These are phyloP conservation scores for Lactarius tabidus DNA, from an alignment of 768 basidiomycete genomes.

Conservation along the genomic window DNA sequence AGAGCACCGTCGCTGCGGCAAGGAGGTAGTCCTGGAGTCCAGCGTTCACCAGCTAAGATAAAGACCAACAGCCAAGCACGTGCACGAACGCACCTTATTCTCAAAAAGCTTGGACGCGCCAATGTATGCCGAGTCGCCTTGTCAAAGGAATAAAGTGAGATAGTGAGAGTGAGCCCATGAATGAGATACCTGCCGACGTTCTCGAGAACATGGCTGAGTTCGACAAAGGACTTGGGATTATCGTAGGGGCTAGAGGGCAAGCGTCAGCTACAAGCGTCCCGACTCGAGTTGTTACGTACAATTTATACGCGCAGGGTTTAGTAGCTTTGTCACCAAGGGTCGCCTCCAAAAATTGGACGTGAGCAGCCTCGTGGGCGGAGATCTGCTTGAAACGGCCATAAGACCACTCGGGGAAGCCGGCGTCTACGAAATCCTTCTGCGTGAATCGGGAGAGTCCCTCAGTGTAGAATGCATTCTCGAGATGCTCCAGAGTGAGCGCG, in stretches of 20 bases:
- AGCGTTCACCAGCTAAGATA: background rate
- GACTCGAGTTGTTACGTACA: conserved; percentile 24
- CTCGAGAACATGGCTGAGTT: conserved; percentile 50
- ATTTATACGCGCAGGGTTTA: conserved; percentile 40
- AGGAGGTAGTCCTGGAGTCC: conserved; percentile 40
- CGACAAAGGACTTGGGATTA: conserved; percentile 46
- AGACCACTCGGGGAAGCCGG: conserved; percentile 37
- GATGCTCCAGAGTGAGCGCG: conserved; percentile 37
- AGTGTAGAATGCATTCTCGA: conserved; percentile 36
- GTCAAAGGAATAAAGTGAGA: background rate
- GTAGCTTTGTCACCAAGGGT: conserved; percentile 37
- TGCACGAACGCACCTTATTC: conserved; percentile 38
- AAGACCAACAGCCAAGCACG: conserved; percentile 28
- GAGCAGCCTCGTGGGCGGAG: conserved; percentile 40
- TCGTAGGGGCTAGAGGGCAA: conserved; percentile 38
- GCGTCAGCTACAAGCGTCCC: background rate
- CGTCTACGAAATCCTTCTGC: conserved; percentile 36
- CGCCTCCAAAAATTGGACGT: conserved; percentile 37
- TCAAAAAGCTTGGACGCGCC: conserved; percentile 49
- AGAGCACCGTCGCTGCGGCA: conserved; percentile 52
- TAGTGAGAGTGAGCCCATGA: background rate
- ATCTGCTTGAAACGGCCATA: conserved; percentile 37
- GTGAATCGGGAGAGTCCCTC: conserved; percentile 37
- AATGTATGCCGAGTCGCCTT: conserved; percentile 47
- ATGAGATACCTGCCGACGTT: conserved; percentile 37